Percentiles rank a stretch among this genome's conserved stretches.
These are phyloP conservation scores for Agaricus blazei DNA, from an alignment of 768 basidiomycete genomes.

Conservation along the genomic window DNA sequence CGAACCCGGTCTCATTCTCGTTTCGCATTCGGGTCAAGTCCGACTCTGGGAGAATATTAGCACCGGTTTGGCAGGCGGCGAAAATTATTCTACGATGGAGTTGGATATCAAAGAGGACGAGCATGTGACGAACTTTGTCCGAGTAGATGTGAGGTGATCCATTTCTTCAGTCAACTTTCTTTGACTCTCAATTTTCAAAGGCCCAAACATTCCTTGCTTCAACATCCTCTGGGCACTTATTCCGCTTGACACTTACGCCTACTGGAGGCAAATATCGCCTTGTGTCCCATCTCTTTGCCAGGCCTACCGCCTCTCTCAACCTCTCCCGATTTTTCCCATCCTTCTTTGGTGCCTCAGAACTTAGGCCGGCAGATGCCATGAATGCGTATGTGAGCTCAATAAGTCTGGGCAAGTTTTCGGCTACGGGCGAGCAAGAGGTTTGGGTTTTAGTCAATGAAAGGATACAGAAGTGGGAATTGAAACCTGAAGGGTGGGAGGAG, in stretches of 20 bases:
- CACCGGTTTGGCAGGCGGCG: conserved; percentile 77
- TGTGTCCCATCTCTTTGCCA: conserved; percentile 54
- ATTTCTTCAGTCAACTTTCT: not conserved
- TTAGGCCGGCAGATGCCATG: conserved; percentile 26
- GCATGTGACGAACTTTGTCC: conserved; percentile 59
- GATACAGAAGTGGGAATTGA: conserved; percentile 68
- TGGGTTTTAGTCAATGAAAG: conserved; percentile 67
- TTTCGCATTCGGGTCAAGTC: conserved; percentile 64
- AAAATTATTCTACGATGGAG: conserved; percentile 49
- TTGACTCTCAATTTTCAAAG: conserved; percentile 25
- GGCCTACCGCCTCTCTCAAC: conserved; percentile 40
- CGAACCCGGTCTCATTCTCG: conserved; percentile 84
- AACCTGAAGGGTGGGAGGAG: conserved; percentile 67
- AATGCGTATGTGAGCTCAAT: conserved; percentile 62
- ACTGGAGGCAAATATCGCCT: conserved; percentile 66
- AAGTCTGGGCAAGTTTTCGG: conserved; percentile 39
- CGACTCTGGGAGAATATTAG: conserved; percentile 89
- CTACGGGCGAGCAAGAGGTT: conserved; percentile 45
- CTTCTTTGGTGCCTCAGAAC: conserved; percentile 36
- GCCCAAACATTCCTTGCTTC: conserved; percentile 63
- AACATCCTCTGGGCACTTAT: conserved; percentile 62
- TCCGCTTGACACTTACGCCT: conserved; percentile 59
- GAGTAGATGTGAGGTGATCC: conserved; percentile 50
- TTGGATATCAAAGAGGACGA: conserved; percentile 51
- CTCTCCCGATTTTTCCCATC: conserved; percentile 39